Conservation (phyloP, 2,329 filamentous ascomycete genomes). For the Plectosphaerella cucumerina region DNA sequence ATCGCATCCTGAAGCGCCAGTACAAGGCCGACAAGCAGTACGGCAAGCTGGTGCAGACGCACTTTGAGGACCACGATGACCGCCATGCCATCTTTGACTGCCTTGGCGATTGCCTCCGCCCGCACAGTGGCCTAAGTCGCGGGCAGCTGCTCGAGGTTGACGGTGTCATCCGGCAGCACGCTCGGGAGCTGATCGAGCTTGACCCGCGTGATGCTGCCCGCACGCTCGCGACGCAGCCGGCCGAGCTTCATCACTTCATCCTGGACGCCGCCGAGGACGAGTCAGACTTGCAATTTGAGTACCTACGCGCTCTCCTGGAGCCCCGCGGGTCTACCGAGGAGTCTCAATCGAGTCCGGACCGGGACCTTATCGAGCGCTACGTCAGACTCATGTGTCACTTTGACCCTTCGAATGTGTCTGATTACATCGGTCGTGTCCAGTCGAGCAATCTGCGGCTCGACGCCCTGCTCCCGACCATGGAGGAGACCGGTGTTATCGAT, state of each 20-base stretch:
- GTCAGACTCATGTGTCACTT: conserved; percentile 89
- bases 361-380: conserved; percentile 74
- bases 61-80: conserved; percentile 80
- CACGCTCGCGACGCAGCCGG: conserved; percentile 57
- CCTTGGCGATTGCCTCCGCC: conserved; percentile 68
- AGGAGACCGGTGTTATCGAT: conserved; percentile 85
- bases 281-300: conserved; percentile 66
- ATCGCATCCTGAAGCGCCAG: conserved; percentile 84
- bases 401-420: conserved; percentile 75
- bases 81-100: conserved; percentile 73
- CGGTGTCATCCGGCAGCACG: conserved; percentile 59
- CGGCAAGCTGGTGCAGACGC: conserved; percentile 70
- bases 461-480: conserved; percentile 78
- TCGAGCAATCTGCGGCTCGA: conserved; percentile 70
- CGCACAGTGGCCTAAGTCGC: conserved; percentile 56
- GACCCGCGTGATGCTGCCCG: conserved; percentile 62
- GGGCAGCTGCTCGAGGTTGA: conserved; percentile 73
- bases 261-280: conserved; percentile 58
- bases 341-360: conserved; percentile 28
- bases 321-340: conserved; percentile 22
- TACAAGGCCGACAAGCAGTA: conserved; percentile 79
- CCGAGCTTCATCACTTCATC: conserved; percentile 63
- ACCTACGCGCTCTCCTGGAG: conserved; percentile 73
- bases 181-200: conserved; percentile 62
- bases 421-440: conserved; percentile 75